Evolutionary conservation across 768 basidiomycete species (phyloP), one percentile per base, ranked within the genome.

Genomic region (Sarcodon aspratus): DNA sequence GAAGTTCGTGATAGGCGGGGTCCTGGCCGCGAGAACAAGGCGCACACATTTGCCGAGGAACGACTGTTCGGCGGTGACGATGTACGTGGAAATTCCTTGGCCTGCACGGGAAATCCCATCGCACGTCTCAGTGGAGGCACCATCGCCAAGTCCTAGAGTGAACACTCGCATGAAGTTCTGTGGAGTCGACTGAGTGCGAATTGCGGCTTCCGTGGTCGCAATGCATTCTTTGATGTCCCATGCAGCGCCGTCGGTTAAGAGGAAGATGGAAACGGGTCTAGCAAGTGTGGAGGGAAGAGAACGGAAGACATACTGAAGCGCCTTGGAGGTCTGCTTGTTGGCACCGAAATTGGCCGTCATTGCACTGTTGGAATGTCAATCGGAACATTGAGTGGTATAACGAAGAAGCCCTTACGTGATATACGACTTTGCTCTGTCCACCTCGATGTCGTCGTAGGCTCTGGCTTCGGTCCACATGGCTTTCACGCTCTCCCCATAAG

Each of bases 201-300:
- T 66, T n/a, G 69, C 71, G 1, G 51, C 45, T 3, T 61, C 46
- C 9, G 68, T 54, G 18, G 56, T n/a, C 1, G 8, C 34, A 4
- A 46, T n/a, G n/a, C n/a, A n/a, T n/a, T n/a, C n/a, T n/a, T n/a
- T n/a, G n/a, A n/a, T n/a, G 31, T 55, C 45, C 44, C 48, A 48
- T 6, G 36, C 31, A 53, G 54, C 60, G n/a, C 80, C 80, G 49
- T 80, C 81, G 1, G 81, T 83, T 32, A 83, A 62, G 12, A 82
- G 58, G 51, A 82, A 79, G 7, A 80, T 58, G 7, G 64, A 69
- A 1, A 75, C 74, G 1, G 78, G 67, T 1, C 68, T 65, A 31
- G 56, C 52, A 8, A n/a, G 42, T 7, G 52, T 57, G 6, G 34
- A 49, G 6, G 11, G n/a, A 17, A 74, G 68, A 5, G 57, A 57